Conservation (phyloP, 106 monocot genomes). For the Agapanthus africanus region DNA sequence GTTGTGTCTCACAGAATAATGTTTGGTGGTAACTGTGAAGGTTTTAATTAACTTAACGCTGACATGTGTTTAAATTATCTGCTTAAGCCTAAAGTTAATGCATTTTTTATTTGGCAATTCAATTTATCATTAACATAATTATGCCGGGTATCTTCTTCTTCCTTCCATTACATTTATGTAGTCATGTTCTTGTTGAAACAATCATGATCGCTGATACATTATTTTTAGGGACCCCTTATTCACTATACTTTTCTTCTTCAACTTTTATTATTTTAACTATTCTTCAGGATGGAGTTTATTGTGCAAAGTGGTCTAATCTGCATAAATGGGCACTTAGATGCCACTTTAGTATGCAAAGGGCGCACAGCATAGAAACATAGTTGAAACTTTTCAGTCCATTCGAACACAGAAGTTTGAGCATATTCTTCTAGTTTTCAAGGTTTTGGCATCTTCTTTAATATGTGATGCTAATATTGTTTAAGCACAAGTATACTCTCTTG, state of each 20-base stretch:
- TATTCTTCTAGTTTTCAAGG: background rate
- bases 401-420: background rate
- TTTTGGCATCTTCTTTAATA: background rate
- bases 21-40: background rate
- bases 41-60: background rate
- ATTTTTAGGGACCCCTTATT: background rate
- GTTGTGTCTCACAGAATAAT: background rate
- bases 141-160: background rate
- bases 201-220: background rate
- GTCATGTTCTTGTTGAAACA: background rate
- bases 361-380: background rate
- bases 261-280: background rate
- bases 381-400: background rate
- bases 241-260: background rate
- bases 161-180: background rate
- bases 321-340: background rate
- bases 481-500: background rate
- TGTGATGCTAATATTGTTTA: background rate
- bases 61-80: background rate
- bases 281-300: background rate
- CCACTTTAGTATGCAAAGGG: background rate
- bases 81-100: background rate
- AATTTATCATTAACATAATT: background rate
- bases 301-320: background rate
- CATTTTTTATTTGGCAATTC: background rate